phyloP scores from a whole-genome alignment of 495 filamentous ascomycete species.

The Penicillium argentinense region DNA sequence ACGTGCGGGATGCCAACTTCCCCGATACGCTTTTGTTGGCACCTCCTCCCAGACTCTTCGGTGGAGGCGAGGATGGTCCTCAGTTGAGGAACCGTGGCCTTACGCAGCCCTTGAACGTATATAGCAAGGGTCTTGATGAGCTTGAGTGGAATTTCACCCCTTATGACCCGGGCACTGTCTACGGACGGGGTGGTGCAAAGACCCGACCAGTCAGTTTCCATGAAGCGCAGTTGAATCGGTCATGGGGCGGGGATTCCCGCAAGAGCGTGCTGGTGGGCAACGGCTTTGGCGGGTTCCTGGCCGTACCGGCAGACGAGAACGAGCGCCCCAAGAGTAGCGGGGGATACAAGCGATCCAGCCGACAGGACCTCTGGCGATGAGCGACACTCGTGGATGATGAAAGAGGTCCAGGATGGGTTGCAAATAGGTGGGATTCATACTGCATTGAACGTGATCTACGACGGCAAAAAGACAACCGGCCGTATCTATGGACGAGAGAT shows the following conservation, averaged over 20 bases:
- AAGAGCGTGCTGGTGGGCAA: conserved; percentile 69
- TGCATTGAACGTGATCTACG: not conserved
- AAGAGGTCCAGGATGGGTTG: no score
- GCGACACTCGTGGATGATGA: not conserved
- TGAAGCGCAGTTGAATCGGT: conserved; percentile 51
- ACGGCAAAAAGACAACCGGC: not conserved
- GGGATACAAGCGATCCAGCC: conserved; percentile 37
- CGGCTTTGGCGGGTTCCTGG: conserved; percentile 77
- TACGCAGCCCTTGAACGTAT: conserved; percentile 70
- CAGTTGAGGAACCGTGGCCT: conserved; percentile 45
- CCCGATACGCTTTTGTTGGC: conserved; percentile 70
- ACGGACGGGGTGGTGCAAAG: conserved; percentile 32
- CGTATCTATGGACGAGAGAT: not conserved
- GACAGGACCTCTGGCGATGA: conserved; percentile 46
- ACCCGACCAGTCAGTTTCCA: conserved; percentile 58
- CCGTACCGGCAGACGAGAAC: conserved; percentile 63
- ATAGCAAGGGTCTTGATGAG: conserved; percentile 82
- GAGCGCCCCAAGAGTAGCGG: conserved; percentile 38
- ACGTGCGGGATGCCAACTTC: conserved; percentile 82
- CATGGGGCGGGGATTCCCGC: conserved; percentile 62
- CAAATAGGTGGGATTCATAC: not conserved
- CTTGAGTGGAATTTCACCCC: conserved; percentile 81
- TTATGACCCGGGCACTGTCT: conserved; percentile 46
- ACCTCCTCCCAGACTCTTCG: conserved; percentile 51
- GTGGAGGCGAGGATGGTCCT: conserved; percentile 30